Percentiles rank a stretch among this genome's conserved stretches.
Evolutionary conservation across 2,329 filamentous ascomycete species (phyloP).

Genomic region (Septoria linicola): DNA sequence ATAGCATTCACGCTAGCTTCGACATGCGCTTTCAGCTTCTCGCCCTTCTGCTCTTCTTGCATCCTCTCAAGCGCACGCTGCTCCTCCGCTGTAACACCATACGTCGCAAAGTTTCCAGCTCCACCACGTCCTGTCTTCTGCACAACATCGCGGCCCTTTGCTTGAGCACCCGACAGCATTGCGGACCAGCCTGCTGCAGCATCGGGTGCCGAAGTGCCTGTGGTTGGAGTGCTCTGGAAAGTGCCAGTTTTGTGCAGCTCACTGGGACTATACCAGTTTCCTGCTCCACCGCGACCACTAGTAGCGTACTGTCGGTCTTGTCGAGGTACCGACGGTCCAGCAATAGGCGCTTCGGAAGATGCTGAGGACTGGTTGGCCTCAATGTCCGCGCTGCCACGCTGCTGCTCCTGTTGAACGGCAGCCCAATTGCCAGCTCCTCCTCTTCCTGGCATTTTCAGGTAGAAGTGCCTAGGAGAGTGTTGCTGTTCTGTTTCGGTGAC

Average conservation of each 20-base stretch:
- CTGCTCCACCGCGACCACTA: constrained; percentile 47
- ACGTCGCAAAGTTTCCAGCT: constrained; percentile 48
- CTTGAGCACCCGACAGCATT: constrained; percentile 1
- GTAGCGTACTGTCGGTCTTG: constrained; percentile 44
- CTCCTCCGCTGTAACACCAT: constrained; percentile 34
- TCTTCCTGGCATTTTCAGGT: constrained; percentile 37
- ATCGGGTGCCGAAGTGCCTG: constrained; percentile 3
- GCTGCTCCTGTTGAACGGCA: constrained; percentile 28
- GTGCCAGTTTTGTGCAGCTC: constrained; percentile 42
- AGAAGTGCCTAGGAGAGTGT: not conserved
- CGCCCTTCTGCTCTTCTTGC: constrained; percentile 33
- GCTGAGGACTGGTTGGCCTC: constrained; percentile 39
- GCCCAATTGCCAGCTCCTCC: constrained; percentile 50
- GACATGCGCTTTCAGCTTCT: constrained; percentile 37
- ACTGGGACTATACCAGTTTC: constrained; percentile 48
- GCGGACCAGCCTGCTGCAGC: constrained; percentile 5
- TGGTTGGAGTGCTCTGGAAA: constrained; percentile 31
- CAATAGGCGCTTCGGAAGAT: constrained; percentile 7
- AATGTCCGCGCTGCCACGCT: constrained; percentile 40
- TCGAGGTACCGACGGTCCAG: constrained; percentile 9
- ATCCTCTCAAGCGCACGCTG: constrained; percentile 33
- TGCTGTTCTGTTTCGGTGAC: too few relatives aligned
- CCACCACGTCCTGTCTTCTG: constrained; percentile 43
- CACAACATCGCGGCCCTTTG: constrained; percentile 11
- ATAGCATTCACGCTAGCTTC: constrained; percentile 44